Base-by-base conservation (phyloP, 2,329 filamentous ascomycete species). In the Orbilia blumenaviensis region DNA sequence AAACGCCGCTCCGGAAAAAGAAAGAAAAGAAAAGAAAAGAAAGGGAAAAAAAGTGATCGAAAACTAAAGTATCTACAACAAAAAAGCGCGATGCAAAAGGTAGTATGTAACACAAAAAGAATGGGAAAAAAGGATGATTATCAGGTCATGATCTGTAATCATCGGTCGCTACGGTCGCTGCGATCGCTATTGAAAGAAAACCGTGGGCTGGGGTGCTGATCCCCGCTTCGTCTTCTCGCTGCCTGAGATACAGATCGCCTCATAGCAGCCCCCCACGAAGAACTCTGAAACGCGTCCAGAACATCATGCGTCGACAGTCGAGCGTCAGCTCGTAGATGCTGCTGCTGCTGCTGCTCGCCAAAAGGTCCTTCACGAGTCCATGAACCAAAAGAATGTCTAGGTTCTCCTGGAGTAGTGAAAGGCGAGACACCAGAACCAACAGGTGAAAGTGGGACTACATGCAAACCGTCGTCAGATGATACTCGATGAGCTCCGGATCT, bases 261-360 rank as follows among this genome's bases (percentile, higher is more conserved):
- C 73, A 77, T 77, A 25, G 73, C 73, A 66, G 38, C 73, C 32
- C 73, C 73, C 73, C 73, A 77, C 29, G 78, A 79, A 48, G 78
- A 78, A 34, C 72, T 75, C 42, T 80, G 61, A 69, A 77, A 75
- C 63, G 77, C 78, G 50, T 79, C 78, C 29, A 80, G 68, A 52
- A 78, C 79, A 29, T 79, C 76, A 23, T 78, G 75, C n/a, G 78
- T 71, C 41, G 79, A 76, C 27, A 78, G 44, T 29, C 77, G 72
- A 63, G 74, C 76, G 9, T 76, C 77, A 2, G 66, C 56, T 9
- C 75, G 75, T 38, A 74, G 60, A 41, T 61, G 61, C 10, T 66
- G 67, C 7, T 61, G 61, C 10, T 66, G 67, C 7, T 44, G 71
- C 32, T 36, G 38, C 14, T 60, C 73, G 16, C 62, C 78, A 2